These are phyloP conservation scores for Neofusicoccum cordaticola DNA, from an alignment of 2,329 filamentous ascomycete genomes.

Conservation along the genomic window DNA sequence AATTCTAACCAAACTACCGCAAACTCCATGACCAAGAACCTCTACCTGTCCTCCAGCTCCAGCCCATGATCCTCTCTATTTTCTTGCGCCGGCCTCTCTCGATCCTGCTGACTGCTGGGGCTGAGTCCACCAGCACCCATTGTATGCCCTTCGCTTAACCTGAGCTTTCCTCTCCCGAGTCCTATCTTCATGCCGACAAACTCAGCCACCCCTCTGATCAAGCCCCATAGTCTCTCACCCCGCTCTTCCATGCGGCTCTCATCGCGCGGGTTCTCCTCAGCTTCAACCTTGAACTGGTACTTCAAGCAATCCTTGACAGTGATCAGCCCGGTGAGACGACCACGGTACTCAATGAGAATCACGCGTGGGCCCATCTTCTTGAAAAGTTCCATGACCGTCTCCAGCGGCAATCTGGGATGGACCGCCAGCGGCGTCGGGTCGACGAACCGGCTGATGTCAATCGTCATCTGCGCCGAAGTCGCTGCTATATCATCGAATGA, in stretches of 20 bases:
- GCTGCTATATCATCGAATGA: slow-evolving; percentile 61
- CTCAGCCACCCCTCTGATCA: slow-evolving; percentile 11
- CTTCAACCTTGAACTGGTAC: slow-evolving; percentile 95
- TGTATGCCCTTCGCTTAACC: slow-evolving; percentile 5
- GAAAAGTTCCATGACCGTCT: slow-evolving; percentile 98
- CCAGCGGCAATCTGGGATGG: slow-evolving; percentile 84
- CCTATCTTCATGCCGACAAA: slow-evolving; percentile 11
- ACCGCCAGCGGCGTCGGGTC: slow-evolving; percentile 87
- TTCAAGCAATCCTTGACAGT: slow-evolving; percentile 97
- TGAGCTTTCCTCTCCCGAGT: slow-evolving; percentile 6
- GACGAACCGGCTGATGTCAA: slow-evolving; percentile 85
- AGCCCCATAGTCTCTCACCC: slow-evolving; percentile 10
- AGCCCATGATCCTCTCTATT: slow-evolving; percentile 9
- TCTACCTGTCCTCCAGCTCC: slow-evolving; percentile 11
- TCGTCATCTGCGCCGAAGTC: slow-evolving; percentile 53
- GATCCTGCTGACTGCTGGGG: background rate
- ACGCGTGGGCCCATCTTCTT: slow-evolving; percentile 95
- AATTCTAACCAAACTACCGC: background rate
- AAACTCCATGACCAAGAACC: background rate
- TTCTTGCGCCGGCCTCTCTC: background rate
- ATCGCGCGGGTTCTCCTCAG: slow-evolving; percentile 60
- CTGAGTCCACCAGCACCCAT: background rate
- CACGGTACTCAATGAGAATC: slow-evolving; percentile 87
- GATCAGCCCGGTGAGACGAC: slow-evolving; percentile 77
- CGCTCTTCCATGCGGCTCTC: slow-evolving; percentile 12